Base-by-base conservation (phyloP, 164 flowering plant genomes). In the Berberis thunbergii region DNA sequence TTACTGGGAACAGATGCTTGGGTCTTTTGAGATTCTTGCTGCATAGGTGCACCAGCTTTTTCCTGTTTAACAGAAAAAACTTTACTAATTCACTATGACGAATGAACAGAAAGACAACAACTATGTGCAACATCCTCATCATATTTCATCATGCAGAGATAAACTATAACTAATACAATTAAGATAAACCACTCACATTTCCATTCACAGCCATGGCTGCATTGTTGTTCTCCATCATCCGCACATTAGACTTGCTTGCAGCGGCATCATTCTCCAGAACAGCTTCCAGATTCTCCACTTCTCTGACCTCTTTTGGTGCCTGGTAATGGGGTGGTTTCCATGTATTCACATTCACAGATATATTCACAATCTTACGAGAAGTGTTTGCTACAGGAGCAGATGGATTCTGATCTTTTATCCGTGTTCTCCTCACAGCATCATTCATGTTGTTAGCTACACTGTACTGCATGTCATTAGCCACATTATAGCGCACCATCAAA, bases 311-410 rank as follows among this genome's bases (percentile, higher is more conserved):
- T 52, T 70, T 71, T 44, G 68, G 55, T 48, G 69, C 75, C 76
- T 78, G 83, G 78, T 76, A 80, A 62, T 82, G 82, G 60, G 83
- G 77, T 64, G 87, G 87, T 75, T 81, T 88, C 95, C 89, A 80
- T 41, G 83, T 76, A 77, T 84, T 86, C 52, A 78, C 86, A 79
- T 82, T 81, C 49, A 73, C 83, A 50, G 89, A 80, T 38, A 78
- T 76, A 66, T 82, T 82, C 59, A 72, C 81, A 57, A 78, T 75
- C 79, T 85, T 82, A 49, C 65, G 82, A n/a, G 91, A 75, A 60
- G 77, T 59, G 55, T 74, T 80, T 58, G 78, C 69, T 7, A 60
- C 70, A 45, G 71, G 58, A 52, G 56, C 66, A 72, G 79, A 72
- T 50, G 72, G 73, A 69, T 63, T 80, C 77, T 77, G 77, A 49